phyloP scores from a whole-genome alignment of 805 yeast genomes.

The Yamadazyma paraphyllophila region DNA sequence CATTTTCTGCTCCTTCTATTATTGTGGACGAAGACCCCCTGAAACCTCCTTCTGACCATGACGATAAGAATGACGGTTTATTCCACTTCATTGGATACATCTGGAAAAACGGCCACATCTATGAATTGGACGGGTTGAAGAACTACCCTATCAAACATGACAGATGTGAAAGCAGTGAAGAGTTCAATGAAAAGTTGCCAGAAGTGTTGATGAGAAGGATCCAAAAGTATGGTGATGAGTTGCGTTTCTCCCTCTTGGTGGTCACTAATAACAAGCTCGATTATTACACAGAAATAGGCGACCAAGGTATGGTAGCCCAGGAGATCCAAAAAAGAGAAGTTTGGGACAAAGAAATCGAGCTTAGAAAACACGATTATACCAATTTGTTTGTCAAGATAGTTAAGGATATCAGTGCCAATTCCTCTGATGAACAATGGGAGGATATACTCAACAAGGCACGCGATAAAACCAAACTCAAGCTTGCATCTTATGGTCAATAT shows the following conservation, averaged over 20 bases:
- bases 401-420: constrained; percentile 36
- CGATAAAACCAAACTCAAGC: constrained; percentile 11
- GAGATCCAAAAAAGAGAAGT: constrained; percentile 48
- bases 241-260: constrained; percentile 56
- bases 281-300: constrained; percentile 36
- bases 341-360: constrained; percentile 54
- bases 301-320: constrained; percentile 30
- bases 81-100: constrained; percentile 63
- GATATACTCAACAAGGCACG: constrained; percentile 25
- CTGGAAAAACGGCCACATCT: constrained; percentile 41
- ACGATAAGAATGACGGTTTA: constrained; percentile 47
- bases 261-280: constrained; percentile 50
- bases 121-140: constrained; percentile 64
- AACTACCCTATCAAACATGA: constrained; percentile 52
- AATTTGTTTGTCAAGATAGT: constrained; percentile 49
- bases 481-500: neutral
- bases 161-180: constrained; percentile 37
- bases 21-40: constrained; percentile 44
- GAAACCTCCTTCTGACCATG: constrained; percentile 19
- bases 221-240: constrained; percentile 46
- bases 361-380: constrained; percentile 53
- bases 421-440: constrained; percentile 41
- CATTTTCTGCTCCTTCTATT: constrained; percentile 55
- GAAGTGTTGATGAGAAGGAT: constrained; percentile 47
- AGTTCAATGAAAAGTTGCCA: constrained; percentile 43